Evolutionary conservation across 2,329 filamentous ascomycete genomes (phyloP), one percentile per base, ranked within the genome.

Genomic region (Fusarium brevicatenulatum): DNA sequence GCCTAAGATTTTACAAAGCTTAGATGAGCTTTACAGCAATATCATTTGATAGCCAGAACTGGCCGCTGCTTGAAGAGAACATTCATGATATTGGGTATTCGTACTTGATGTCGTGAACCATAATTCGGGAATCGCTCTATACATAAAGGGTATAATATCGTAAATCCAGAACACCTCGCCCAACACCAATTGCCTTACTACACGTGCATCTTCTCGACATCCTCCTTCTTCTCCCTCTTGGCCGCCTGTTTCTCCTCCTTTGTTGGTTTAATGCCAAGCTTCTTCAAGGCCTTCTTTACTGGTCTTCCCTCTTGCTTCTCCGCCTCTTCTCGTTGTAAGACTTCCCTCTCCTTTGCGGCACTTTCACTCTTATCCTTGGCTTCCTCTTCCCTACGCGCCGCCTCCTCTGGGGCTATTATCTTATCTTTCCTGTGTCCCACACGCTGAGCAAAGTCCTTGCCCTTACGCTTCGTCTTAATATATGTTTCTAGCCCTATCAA

Each of bases 401-500:
- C 86, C 77, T 89, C 88, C 67, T 92, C 90, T 0, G 91, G 91
- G 43, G 88, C 84, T 5, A 92, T 71, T 12, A 92, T 78, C 76
- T 90, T 91, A 63, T 90, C 89, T 66, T 89, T 86, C 34, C 85
- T 81, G 39, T 88, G 84, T 32, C 85, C 81, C 42, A 89, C 76
- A 66, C 87, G 88, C 63, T 86, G 83, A 66, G 84, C 78, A 16
- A 86, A 74, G 50, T 83, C 81, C 82, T 92, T 93, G 39, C 92
- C 86, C 78, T 91, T 91, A 64, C 86, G 85, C 55, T 91, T 89
- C 18, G 91, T 91, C 76, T 91, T 91, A 55, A 92, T 83, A 78
- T 97, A 97, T 19, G 91, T 88, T 83, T 97, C 95, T 9, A 97
- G 85, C 0, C 95, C 95, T 2, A 95, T 88, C 2, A 97, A 86